phyloP scores from a whole-genome alignment of 2,329 filamentous ascomycete genomes.

The Ceratocystis colombiana region DNA sequence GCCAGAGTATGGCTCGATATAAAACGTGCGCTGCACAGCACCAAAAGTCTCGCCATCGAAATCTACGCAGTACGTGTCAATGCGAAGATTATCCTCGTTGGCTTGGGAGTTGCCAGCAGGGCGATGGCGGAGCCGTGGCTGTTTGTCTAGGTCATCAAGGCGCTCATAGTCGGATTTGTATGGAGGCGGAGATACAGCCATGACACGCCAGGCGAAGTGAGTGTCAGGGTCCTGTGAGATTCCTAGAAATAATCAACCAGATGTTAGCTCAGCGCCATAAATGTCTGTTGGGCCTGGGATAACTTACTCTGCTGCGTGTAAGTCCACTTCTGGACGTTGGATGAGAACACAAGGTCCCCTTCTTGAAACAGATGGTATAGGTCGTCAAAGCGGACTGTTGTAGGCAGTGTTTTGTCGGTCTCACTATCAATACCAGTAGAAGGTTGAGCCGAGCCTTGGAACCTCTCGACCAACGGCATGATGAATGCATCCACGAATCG shows the following conservation, averaged over 20 bases:
- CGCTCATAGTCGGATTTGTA: background rate
- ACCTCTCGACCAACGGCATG: background rate
- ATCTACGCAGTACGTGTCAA: background rate
- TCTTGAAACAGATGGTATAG: background rate
- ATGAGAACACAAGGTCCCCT: background rate
- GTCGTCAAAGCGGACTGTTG: background rate
- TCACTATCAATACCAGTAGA: background rate
- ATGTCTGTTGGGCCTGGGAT: background rate
- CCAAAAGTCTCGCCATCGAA: background rate
- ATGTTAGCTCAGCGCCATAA: background rate
- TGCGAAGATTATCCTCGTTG: background rate
- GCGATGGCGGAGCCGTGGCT: background rate
- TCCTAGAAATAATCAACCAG: background rate
- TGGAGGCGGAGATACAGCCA: slow-evolving; percentile 21
- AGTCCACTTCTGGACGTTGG: background rate
- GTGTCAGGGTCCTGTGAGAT: slow-evolving; percentile 30
- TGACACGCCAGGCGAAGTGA: slow-evolving; percentile 36
- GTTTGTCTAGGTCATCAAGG: slow-evolving; percentile 12
- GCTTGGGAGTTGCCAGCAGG: background rate
- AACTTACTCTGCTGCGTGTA: background rate
- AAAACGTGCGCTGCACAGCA: background rate
- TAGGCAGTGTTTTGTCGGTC: background rate
- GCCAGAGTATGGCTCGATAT: background rate
- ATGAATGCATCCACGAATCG: background rate
- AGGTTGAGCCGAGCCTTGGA: background rate